phyloP scores from a whole-genome alignment of 176 grass and related monocot genomes.

The Eremochloa ophiuroides region DNA sequence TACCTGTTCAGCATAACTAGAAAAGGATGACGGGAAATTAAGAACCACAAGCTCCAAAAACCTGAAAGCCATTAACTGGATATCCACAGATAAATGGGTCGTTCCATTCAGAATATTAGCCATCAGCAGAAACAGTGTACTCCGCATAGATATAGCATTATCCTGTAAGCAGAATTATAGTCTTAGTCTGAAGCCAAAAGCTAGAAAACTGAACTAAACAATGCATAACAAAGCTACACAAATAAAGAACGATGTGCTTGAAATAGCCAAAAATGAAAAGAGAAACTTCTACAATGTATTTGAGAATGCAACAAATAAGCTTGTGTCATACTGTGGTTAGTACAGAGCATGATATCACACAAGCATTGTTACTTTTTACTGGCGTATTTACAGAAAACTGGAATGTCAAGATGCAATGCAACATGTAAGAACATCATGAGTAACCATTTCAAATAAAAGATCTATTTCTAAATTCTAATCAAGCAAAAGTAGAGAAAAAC shows the following conservation, averaged over 20 bases:
- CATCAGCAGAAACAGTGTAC: constrained; percentile 66
- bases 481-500: constrained; percentile 13
- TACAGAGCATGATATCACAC: background rate
- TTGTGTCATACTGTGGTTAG: background rate
- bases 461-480: background rate
- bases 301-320: constrained; percentile 3
- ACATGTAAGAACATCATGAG: background rate
- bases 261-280: constrained; percentile 11
- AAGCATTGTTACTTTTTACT: background rate
- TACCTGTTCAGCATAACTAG: constrained; percentile 78
- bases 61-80: constrained; percentile 80
- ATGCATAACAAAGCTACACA: background rate
- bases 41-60: constrained; percentile 84
- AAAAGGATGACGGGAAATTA: constrained; percentile 72
- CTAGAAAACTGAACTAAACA: background rate
- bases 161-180: constrained; percentile 40
- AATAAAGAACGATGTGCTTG: background rate
- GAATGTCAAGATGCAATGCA: background rate
- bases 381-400: background rate
- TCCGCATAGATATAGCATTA: constrained; percentile 48
- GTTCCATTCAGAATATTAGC: constrained; percentile 87
- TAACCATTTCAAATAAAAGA: background rate
- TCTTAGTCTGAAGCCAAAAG: background rate
- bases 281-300: background rate
- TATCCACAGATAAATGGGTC: constrained; percentile 77